A percentile compares a stretch with the other conserved stretches of the same genome.
Evolutionary conservation across 768 basidiomycete genomes (phyloP).

Genomic region (Galerina sulciceps): DNA sequence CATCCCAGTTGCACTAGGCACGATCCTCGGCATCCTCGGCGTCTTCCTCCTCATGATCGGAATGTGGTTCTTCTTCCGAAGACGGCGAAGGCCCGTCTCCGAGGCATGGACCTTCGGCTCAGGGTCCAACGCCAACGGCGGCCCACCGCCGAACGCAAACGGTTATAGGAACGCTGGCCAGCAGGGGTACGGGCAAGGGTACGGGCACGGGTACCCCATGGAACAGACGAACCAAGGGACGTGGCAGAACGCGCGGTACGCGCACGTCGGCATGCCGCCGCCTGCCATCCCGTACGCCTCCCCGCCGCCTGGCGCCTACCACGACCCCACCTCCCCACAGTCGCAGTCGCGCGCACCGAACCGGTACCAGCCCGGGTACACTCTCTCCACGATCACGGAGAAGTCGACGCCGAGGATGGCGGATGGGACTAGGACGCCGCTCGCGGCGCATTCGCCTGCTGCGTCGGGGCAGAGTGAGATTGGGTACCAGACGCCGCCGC

Average conservation of each 20-base stretch:
- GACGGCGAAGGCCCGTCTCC: constrained; percentile 31
- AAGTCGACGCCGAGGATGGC: constrained; percentile 29
- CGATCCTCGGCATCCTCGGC: constrained; percentile 36
- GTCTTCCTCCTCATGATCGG: constrained; percentile 33
- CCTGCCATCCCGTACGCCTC: constrained; percentile 9
- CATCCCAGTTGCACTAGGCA: constrained; percentile 37
- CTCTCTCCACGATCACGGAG: constrained; percentile 34
- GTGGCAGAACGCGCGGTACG: constrained; percentile 22
- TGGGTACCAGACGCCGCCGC: constrained; percentile 20
- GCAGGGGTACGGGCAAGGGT: background rate
- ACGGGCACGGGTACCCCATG: constrained; percentile 7
- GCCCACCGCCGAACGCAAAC: background rate
- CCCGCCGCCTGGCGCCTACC: background rate
- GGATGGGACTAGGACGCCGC: constrained; percentile 6
- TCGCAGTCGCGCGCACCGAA: constrained; percentile 17
- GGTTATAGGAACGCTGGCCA: background rate
- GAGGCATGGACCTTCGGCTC: constrained; percentile 37
- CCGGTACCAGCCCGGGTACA: constrained; percentile 26
- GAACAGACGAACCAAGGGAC: constrained; percentile 11
- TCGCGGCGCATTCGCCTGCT: constrained; percentile 19
- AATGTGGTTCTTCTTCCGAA: constrained; percentile 31
- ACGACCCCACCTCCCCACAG: background rate
- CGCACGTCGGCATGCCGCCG: constrained; percentile 17
- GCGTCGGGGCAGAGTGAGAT: constrained; percentile 4
- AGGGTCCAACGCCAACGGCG: background rate